Conservation (phyloP, 2,329 filamentous ascomycete species). For the Microdochium nivale region DNA sequence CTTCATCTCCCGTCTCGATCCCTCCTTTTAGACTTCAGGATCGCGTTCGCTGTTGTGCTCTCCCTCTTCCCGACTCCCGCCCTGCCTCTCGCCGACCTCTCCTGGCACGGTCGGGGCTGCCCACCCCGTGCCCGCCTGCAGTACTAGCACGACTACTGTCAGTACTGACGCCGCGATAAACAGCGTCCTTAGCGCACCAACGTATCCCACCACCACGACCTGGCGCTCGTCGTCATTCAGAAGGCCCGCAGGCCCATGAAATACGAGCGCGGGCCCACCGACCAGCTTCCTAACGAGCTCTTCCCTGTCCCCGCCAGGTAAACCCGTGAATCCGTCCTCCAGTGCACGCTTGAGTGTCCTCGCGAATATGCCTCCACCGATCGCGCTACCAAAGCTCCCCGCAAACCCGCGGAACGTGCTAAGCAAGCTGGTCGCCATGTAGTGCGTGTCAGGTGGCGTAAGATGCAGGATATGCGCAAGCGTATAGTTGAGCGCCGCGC, state of each 20-base stretch:
- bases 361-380: conserved; percentile 66
- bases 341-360: conserved; percentile 50
- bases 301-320: conserved; percentile 23
- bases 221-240: conserved; percentile 30
- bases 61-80: conserved; percentile 3
- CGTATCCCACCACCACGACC: conserved; percentile 40
- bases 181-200: conserved; percentile 31
- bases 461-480: conserved; percentile 73
- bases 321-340: conserved; percentile 42
- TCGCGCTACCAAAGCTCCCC: conserved; percentile 66
- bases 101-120: conserved; percentile 20
- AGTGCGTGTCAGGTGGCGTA: conserved; percentile 56
- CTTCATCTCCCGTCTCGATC: neutral
- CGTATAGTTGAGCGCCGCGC: conserved; percentile 70
- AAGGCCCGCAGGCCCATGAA: conserved; percentile 19
- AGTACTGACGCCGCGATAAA: conserved; percentile 39
- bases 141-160: conserved; percentile 30
- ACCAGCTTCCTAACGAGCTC: conserved; percentile 37
- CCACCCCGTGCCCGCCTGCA: conserved; percentile 46
- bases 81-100: conserved; percentile 40
- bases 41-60: conserved; percentile 2
- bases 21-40: conserved; percentile 1
- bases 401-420: conserved; percentile 76
- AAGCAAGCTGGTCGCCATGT: conserved; percentile 66
- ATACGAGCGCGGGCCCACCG: conserved; percentile 42